Conservation (phyloP, 768 basidiomycete species). For the Heimioporus sp. region DNA sequence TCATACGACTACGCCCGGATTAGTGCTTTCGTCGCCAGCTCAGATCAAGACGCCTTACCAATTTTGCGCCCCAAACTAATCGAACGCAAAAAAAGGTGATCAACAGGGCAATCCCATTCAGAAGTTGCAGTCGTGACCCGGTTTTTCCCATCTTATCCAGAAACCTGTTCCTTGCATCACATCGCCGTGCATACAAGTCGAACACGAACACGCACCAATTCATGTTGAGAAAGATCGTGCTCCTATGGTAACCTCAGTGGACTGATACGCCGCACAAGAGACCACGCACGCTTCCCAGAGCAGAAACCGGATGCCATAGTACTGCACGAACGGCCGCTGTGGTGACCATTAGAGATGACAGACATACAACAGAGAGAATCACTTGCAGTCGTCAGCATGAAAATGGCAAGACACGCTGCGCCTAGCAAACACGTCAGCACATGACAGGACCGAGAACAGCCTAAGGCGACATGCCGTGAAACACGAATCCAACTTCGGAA, state of each 20-base stretch:
- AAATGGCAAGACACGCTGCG: slow-evolving; percentile 62
- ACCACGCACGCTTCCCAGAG: slow-evolving; percentile 73
- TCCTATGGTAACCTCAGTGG: slow-evolving; percentile 37
- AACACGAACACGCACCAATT: slow-evolving; percentile 59
- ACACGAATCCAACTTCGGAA: slow-evolving; percentile 68
- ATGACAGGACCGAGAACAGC: not conserved
- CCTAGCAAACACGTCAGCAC: slow-evolving; percentile 35
- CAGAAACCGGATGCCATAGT: slow-evolving; percentile 74
- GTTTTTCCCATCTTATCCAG: slow-evolving; percentile 75
- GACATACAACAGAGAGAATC: not conserved
- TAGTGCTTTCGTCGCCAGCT: not conserved
- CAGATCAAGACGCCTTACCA: slow-evolving; percentile 20
- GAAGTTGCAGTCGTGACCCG: slow-evolving; percentile 61
- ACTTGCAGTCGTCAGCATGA: slow-evolving; percentile 68
- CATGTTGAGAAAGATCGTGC: slow-evolving; percentile 85
- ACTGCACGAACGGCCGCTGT: slow-evolving; percentile 74
- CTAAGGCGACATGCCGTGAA: slow-evolving; percentile 56
- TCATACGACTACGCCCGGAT: slow-evolving; percentile 51
- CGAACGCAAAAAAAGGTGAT: slow-evolving; percentile 67
- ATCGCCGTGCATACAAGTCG: not conserved
- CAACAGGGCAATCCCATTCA: slow-evolving; percentile 71
- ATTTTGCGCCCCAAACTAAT: slow-evolving; percentile 65
- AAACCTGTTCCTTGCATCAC: slow-evolving; percentile 44
- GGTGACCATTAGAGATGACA: slow-evolving; percentile 1
- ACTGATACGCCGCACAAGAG: not conserved